These are phyloP conservation scores for Haplosporangium sp. DNA, from an alignment of 371 early-diverging fungal species.

Conservation along the genomic window DNA sequence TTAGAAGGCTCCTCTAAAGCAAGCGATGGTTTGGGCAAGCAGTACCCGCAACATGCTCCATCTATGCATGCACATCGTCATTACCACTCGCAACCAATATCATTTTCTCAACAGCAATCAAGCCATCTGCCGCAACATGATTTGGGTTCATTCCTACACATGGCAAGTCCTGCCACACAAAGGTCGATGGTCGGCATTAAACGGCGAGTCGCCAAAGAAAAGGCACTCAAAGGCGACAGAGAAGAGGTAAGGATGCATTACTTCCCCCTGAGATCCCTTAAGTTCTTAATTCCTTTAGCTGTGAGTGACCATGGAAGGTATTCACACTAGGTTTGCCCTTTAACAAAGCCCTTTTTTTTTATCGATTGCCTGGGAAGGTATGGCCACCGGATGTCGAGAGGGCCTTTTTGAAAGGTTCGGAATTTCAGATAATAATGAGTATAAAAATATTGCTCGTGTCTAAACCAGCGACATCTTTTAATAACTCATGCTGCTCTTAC, in stretches of 20 bases:
- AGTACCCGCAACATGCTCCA: not conserved
- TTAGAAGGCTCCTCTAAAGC: not conserved
- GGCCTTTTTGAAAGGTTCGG: constrained; percentile 46
- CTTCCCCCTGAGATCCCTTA: too few species aligned
- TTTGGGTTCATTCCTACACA: not conserved
- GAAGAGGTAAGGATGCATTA: constrained; percentile 36
- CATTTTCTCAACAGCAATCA: not conserved
- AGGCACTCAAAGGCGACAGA: constrained; percentile 37
- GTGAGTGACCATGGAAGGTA: not conserved
- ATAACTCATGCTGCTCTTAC: not conserved
- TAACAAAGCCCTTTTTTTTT: not conserved
- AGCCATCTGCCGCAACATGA: not conserved
- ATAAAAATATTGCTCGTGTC: constrained; percentile 56
- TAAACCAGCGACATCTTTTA: not conserved
- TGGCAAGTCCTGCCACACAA: not conserved
- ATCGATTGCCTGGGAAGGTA: constrained; percentile 26
- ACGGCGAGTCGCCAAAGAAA: constrained; percentile 37
- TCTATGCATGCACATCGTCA: not conserved
- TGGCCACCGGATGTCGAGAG: constrained; percentile 49
- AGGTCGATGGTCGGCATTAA: constrained; percentile 1
- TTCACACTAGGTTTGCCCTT: not conserved
- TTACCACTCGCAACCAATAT: not conserved
- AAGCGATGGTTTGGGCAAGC: not conserved
- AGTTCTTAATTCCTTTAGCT: too few species aligned
- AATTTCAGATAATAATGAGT: constrained; percentile 3